Percentiles rank a stretch among this genome's conserved stretches.
These are phyloP conservation scores for Eutrema salsugineum DNA, from an alignment of 441 rosid genomes.

Conservation along the genomic window DNA sequence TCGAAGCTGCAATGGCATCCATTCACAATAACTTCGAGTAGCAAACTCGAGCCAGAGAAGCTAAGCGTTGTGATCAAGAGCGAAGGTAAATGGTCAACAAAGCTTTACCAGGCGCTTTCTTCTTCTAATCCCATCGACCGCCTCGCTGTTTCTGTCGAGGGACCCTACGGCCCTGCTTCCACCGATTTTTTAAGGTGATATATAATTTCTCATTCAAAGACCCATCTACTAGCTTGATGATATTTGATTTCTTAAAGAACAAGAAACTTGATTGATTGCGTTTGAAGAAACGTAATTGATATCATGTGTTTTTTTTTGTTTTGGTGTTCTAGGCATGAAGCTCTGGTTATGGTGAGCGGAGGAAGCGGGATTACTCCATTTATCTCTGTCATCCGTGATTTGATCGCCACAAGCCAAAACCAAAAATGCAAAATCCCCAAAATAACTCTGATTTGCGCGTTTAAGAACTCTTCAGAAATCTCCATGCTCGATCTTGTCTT, in stretches of 20 bases:
- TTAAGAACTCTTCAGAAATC: constrained; percentile 69
- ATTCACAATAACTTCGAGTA: constrained; percentile 46
- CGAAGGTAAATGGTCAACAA: constrained; percentile 55
- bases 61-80: constrained; percentile 45
- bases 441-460: constrained; percentile 61
- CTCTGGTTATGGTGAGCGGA: constrained; percentile 86
- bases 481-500: constrained; percentile 75
- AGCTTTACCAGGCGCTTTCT: constrained; percentile 43
- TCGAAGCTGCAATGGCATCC: constrained; percentile 68
- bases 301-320: not conserved
- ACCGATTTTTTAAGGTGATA: constrained; percentile 43
- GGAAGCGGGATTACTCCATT: constrained; percentile 97
- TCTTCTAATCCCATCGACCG: constrained; percentile 38
- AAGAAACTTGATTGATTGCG: not conserved
- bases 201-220: not conserved
- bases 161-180: constrained; percentile 57
- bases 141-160: constrained; percentile 46
- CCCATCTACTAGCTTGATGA: not conserved
- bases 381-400: constrained; percentile 70
- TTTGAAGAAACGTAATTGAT: constrained; percentile 1
- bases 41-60: constrained; percentile 45
- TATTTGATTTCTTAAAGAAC: not conserved
- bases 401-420: constrained; percentile 42
- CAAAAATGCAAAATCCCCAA: constrained; percentile 47
- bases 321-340: constrained; percentile 53